phyloP scores from a whole-genome alignment of 495 filamentous ascomycete species.

The Aspergillus baeticus region DNA sequence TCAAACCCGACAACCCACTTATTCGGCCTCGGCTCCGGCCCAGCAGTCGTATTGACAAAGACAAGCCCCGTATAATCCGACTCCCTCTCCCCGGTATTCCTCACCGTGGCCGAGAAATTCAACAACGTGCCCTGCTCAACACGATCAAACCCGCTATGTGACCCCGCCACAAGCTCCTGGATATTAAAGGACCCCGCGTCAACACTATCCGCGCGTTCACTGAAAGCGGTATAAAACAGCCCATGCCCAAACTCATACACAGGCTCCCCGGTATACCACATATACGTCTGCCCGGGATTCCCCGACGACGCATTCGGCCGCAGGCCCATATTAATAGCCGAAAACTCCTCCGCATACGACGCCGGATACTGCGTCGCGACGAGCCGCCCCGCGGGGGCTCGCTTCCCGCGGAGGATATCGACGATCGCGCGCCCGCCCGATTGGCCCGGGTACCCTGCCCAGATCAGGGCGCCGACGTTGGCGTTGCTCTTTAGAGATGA shows the following conservation, averaged over 20 bases:
- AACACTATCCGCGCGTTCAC: slow-evolving; percentile 21
- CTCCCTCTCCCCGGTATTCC: slow-evolving; percentile 51
- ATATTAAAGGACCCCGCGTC: slow-evolving; percentile 25
- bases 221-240: slow-evolving; percentile 52
- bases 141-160: slow-evolving; percentile 25
- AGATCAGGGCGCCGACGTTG: slow-evolving; percentile 53
- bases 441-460: slow-evolving; percentile 63
- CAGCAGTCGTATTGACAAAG: slow-evolving; percentile 54
- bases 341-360: slow-evolving; percentile 50
- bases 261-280: slow-evolving; percentile 56
- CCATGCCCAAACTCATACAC: slow-evolving; percentile 58
- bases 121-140: slow-evolving; percentile 42
- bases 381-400: slow-evolving; percentile 56
- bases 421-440: slow-evolving; percentile 54
- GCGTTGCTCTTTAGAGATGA: slow-evolving; percentile 48
- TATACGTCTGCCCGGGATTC: slow-evolving; percentile 57
- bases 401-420: slow-evolving; percentile 54
- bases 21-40: slow-evolving; percentile 60
- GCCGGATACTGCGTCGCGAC: slow-evolving; percentile 59
- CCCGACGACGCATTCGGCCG: slow-evolving; percentile 35
- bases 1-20: slow-evolving; percentile 64
- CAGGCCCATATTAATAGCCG: slow-evolving; percentile 56
- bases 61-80: slow-evolving; percentile 62
- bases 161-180: slow-evolving; percentile 22
- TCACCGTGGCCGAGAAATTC: slow-evolving; percentile 39